These are phyloP conservation scores for Venturia aucupariae DNA, from an alignment of 2,329 filamentous ascomycete genomes.

Conservation along the genomic window DNA sequence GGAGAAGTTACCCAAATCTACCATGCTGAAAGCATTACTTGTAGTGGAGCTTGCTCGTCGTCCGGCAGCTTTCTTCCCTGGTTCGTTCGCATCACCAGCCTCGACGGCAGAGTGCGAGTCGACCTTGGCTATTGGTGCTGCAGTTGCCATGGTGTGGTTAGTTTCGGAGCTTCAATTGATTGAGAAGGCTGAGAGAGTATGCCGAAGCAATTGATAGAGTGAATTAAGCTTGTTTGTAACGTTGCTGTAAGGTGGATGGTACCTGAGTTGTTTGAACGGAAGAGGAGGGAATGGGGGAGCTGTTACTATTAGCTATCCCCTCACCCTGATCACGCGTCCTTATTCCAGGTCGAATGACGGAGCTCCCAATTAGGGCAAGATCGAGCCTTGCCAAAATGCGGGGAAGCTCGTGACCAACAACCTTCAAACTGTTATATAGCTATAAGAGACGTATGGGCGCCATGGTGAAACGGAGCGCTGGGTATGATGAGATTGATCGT, in stretches of 20 bases:
- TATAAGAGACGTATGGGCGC: neutral
- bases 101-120: conserved; percentile 77
- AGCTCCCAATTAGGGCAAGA: neutral
- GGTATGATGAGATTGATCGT: neutral
- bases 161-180: neutral
- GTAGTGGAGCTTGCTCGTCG: conserved; percentile 64
- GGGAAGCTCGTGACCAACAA: neutral
- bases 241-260: neutral
- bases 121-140: conserved; percentile 28
- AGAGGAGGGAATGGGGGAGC: neutral
- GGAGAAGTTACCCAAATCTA: conserved; percentile 63
- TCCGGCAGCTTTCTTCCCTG: conserved; percentile 39
- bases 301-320: neutral
- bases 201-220: neutral
- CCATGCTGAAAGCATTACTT: conserved; percentile 70
- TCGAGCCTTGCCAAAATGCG: neutral
- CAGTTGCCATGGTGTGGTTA: conserved; percentile 20
- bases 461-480: neutral
- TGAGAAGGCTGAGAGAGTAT: neutral
- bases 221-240: neutral
- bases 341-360: neutral
- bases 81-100: conserved; percentile 50
- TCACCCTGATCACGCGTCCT: neutral
- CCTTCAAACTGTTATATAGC: neutral
- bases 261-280: neutral